A percentile compares a stretch with the other conserved stretches of the same genome.
Evolutionary conservation across 768 basidiomycete species (phyloP).

Genomic region (Lactifluus piperatus): DNA sequence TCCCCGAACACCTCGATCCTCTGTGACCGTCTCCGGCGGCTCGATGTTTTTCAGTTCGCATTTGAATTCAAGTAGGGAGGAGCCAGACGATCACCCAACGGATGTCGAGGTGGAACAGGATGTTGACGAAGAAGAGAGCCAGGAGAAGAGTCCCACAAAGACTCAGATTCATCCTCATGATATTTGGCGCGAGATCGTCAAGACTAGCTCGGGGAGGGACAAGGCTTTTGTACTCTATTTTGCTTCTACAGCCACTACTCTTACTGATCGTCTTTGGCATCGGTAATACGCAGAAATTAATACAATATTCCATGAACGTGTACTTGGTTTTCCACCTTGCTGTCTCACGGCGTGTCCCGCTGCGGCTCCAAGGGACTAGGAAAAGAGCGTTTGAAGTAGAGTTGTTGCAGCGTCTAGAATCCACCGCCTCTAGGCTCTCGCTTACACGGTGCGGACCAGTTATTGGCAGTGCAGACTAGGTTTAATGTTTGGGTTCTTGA

Average conservation of each 20-base stretch:
- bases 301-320: constrained; percentile 74
- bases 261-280: not conserved
- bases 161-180: constrained; percentile 50
- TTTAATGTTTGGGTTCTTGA: not conserved
- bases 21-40: constrained; percentile 25
- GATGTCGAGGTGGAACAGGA: constrained; percentile 27
- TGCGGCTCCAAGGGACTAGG: constrained; percentile 38
- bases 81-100: constrained; percentile 21
- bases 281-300: constrained; percentile 53
- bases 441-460: constrained; percentile 51
- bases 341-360: constrained; percentile 36
- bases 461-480: not conserved
- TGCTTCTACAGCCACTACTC: not conserved
- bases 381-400: constrained; percentile 47
- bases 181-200: constrained; percentile 72
- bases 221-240: constrained; percentile 65
- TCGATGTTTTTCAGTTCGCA: constrained; percentile 27
- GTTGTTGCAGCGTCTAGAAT: constrained; percentile 50
- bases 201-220: constrained; percentile 72
- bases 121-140: constrained; percentile 27
- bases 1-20: constrained; percentile 64
- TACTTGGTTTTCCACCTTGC: constrained; percentile 64
- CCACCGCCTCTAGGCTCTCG: constrained; percentile 60
- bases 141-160: constrained; percentile 27
- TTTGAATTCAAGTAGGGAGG: constrained; percentile 34